Conservation (phyloP, 768 basidiomycete genomes). For the Lactarius hatsudake region DNA sequence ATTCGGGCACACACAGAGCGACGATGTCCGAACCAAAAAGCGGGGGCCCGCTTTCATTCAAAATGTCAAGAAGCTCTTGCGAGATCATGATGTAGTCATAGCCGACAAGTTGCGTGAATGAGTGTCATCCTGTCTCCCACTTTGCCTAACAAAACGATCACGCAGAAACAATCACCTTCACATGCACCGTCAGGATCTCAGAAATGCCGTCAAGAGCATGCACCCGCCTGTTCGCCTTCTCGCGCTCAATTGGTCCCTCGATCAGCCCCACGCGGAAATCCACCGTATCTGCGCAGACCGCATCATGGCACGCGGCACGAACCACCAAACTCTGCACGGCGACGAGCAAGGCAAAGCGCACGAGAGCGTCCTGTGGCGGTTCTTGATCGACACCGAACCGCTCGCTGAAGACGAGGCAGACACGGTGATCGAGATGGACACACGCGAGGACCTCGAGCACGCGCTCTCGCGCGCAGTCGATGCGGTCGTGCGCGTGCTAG, state of each 20-base stretch:
- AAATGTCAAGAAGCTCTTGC: conserved; percentile 63
- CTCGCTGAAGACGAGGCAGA: conserved; percentile 66
- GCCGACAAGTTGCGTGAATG: conserved; percentile 70
- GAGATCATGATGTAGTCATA: conserved; percentile 72
- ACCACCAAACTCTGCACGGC: conserved; percentile 79
- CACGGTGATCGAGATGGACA: conserved; percentile 61
- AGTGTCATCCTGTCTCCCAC: not conserved
- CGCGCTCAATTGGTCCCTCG: conserved; percentile 74
- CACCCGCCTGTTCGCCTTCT: conserved; percentile 67
- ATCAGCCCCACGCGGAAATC: conserved; percentile 54
- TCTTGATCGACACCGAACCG: conserved; percentile 62
- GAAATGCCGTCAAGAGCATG: conserved; percentile 46
- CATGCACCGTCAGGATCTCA: conserved; percentile 43
- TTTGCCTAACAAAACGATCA: conserved; percentile 64
- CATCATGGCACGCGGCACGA: conserved; percentile 69
- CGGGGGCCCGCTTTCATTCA: conserved; percentile 64
- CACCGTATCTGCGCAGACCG: conserved; percentile 79
- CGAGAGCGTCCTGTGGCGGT: conserved; percentile 80
- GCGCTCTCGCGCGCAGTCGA: conserved; percentile 58
- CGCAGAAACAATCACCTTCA: conserved; percentile 62
- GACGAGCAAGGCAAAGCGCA: conserved; percentile 52
- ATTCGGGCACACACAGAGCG: conserved; percentile 91
- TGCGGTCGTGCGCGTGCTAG: conserved; percentile 54
- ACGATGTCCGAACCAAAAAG: conserved; percentile 81
- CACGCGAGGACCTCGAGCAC: conserved; percentile 53